phyloP scores from a whole-genome alignment of 1,284 basidiomycete species.

The Cryptococcus sp. region DNA sequence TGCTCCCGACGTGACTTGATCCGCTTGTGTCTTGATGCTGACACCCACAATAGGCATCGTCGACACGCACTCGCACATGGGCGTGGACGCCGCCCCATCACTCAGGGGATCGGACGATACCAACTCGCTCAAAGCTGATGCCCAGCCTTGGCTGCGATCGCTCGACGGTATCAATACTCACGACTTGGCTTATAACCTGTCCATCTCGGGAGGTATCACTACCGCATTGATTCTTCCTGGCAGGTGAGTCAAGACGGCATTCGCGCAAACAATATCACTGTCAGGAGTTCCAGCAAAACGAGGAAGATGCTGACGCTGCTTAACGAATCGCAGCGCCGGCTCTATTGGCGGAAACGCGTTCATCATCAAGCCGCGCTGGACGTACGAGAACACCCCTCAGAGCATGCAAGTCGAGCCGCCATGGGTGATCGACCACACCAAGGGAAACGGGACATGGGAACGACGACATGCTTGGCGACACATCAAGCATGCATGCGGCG shows the following conservation, averaged over 20 bases:
- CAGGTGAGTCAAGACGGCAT: too few relatives aligned
- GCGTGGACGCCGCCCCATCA: constrained; percentile 64
- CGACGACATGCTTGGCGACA: constrained; percentile 47
- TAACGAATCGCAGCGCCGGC: constrained; percentile 1
- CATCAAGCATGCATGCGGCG: constrained; percentile 56
- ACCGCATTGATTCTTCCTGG: constrained; percentile 58
- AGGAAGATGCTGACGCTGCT: too few relatives aligned
- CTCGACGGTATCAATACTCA: constrained; percentile 60
- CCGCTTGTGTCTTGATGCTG: too few relatives aligned
- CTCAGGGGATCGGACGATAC: constrained; percentile 57
- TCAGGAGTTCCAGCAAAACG: too few relatives aligned
- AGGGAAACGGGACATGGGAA: constrained; percentile 40
- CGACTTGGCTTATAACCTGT: constrained; percentile 54
- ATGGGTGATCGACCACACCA: constrained; percentile 36
- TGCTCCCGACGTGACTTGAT: too few relatives aligned
- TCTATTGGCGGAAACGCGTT: constrained; percentile 55
- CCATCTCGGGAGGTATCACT: constrained; percentile 58
- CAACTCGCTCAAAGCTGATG: constrained; percentile 51
- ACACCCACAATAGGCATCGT: constrained; percentile 57
- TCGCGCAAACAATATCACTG: too few relatives aligned
- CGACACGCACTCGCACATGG: constrained; percentile 79
- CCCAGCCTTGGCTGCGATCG: constrained; percentile 56
- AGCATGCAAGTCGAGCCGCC: constrained; percentile 54
- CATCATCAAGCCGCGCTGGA: constrained; percentile 57
- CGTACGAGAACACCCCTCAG: constrained; percentile 51